A percentile compares a stretch with the other conserved stretches of the same genome.
phyloP scores from a whole-genome alignment of 1,139 yeast genomes.

The Saccharomyces hybrid region DNA sequence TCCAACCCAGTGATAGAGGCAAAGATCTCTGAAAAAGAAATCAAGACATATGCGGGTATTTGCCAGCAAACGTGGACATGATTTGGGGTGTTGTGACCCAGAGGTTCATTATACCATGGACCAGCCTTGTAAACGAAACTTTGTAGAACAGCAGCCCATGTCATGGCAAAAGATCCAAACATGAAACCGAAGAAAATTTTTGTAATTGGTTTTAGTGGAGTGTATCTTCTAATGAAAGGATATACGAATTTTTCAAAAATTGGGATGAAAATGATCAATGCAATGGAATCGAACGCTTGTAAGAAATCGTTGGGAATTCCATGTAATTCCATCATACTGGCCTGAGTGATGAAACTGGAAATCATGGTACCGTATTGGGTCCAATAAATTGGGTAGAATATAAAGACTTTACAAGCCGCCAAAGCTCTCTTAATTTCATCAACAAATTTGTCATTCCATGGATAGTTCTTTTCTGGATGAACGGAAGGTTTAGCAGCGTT shows the following conservation, averaged over 20 bases:
- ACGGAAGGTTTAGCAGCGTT: conserved; percentile 51
- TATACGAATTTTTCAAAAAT: conserved; percentile 50
- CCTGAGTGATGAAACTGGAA: conserved; percentile 54
- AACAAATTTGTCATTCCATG: conserved; percentile 49
- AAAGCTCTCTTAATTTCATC: conserved; percentile 53
- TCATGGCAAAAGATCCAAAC: conserved; percentile 63
- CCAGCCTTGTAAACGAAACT: conserved; percentile 63
- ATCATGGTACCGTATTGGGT: conserved; percentile 63
- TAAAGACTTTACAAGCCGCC: conserved; percentile 53
- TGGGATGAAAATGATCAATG: conserved; percentile 59
- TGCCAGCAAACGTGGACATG: conserved; percentile 37
- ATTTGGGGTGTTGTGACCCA: conserved; percentile 36
- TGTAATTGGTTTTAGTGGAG: conserved; percentile 61
- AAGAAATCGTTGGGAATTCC: conserved; percentile 70
- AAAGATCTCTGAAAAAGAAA: conserved; percentile 64
- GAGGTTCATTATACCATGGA: conserved; percentile 67
- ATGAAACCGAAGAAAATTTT: conserved; percentile 72
- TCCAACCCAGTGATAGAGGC: conserved; percentile 63
- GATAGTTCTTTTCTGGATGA: conserved; percentile 36
- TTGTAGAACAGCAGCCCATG: conserved; percentile 77
- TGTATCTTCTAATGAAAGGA: conserved; percentile 50
- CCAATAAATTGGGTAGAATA: conserved; percentile 57
- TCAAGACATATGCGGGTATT: conserved; percentile 44
- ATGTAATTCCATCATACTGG: conserved; percentile 56
- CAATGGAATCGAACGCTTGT: conserved; percentile 60